These are phyloP conservation scores for Podaxis mareebaensis DNA, from an alignment of 768 basidiomycete species.

Conservation along the genomic window DNA sequence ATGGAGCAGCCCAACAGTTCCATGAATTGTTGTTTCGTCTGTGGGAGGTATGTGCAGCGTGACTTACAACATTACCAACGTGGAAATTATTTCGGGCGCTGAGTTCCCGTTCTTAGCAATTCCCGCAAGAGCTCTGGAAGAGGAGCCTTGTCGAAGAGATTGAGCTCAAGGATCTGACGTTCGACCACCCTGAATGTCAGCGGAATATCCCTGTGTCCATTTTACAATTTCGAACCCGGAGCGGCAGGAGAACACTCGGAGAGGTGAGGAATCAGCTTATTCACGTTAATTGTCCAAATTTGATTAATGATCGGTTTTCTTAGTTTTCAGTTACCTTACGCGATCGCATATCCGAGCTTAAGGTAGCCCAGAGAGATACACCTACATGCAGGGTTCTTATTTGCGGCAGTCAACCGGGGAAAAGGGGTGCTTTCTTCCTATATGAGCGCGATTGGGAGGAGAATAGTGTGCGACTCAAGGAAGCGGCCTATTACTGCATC, in stretches of 20 bases:
- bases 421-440: not conserved
- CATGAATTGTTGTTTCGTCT: not conserved
- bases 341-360: not conserved
- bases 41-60: too few relatives aligned
- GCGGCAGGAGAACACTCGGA: too few relatives aligned
- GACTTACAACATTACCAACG: too few relatives aligned
- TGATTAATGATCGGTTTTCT: not conserved
- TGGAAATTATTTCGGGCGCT: too few relatives aligned
- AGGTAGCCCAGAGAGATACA: not conserved
- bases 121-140: not conserved
- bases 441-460: too few relatives aligned
- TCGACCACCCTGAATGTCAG: not conserved
- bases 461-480: too few relatives aligned
- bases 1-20: not conserved
- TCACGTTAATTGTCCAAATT: not conserved
- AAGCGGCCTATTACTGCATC: not conserved
- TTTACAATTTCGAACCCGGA: too few relatives aligned
- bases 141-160: not conserved
- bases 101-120: too few relatives aligned
- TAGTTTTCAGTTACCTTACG: not conserved
- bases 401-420: not conserved
- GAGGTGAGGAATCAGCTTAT: not conserved
- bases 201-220: not conserved
- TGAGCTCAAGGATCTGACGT: not conserved
- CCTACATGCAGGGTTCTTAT: not conserved